Base-by-base conservation (phyloP, 176 grass and related monocot genomes). In the Aegilops longissima region DNA sequence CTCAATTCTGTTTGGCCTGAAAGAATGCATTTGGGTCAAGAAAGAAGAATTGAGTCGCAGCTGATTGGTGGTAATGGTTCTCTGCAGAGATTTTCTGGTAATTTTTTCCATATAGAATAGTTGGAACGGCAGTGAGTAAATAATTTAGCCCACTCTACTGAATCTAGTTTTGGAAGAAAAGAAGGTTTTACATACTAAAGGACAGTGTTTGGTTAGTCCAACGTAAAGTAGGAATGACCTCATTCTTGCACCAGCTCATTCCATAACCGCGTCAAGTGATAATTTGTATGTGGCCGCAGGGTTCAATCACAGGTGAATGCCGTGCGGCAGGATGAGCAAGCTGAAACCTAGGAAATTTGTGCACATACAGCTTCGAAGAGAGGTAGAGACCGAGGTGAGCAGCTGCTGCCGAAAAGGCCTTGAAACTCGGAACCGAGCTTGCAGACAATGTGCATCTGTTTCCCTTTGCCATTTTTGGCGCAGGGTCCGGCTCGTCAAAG, bases 1-100 rank as follows among this genome's bases (percentile, higher is more conserved):
- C 85, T 99, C 88, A 99, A 95, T 85, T 96, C 94, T 36, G 91
- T 90, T 85, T 99, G 94, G 94, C 92, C 94, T 65, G 94, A 99
- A 88, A 96, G 97, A 94, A 85, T 96, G 89, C 92, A 91, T 86
- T 91, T 96, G 79, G 87, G 86, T 56, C 92, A 96, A 92, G 88
- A 96, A 18, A 93, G 83, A 91, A 88, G 89, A 80, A 90, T 75
- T 29, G 89, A 89, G 52, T 84, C 94, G 40, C 92, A 92, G 76
- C 73, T 87, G 85, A 84, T 91, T 76, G 91, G 88, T 82, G 85
- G 77, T 65, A 93, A 93, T 74, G 76, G 77, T 87, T 90, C 88
- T 78, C 20, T 82, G 52, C 88, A 85, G 81, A 90, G 82, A 79
- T 85, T 82, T 78, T 76, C 82, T 87, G 91, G 81, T 90, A 56